These are phyloP conservation scores for Pholiota molesta DNA, from an alignment of 768 basidiomycete species.

Conservation along the genomic window DNA sequence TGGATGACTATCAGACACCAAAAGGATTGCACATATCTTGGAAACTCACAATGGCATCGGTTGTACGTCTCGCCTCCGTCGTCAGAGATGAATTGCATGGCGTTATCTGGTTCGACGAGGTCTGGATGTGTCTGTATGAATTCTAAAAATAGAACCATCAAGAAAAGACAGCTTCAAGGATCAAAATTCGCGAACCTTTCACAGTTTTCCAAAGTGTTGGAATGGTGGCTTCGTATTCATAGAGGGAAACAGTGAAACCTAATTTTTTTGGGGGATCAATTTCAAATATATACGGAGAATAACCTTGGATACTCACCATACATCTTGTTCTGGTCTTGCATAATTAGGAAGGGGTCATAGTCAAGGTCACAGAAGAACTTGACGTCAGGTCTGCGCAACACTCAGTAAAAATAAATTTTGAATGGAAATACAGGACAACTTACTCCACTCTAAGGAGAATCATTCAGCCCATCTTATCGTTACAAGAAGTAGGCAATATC, in stretches of 20 bases:
- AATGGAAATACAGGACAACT: slow-evolving; percentile 19
- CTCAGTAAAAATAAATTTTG: not conserved
- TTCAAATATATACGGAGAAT: slow-evolving; percentile 10
- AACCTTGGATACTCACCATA: slow-evolving; percentile 57
- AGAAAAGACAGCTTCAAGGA: not conserved
- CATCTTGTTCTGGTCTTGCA: slow-evolving; percentile 84
- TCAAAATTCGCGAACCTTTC: slow-evolving; percentile 50
- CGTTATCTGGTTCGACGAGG: slow-evolving; percentile 67
- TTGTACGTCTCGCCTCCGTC: slow-evolving; percentile 76
- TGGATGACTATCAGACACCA: slow-evolving; percentile 25
- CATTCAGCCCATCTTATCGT: slow-evolving; percentile 4
- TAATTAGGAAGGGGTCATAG: slow-evolving; percentile 85
- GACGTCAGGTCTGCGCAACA: slow-evolving; percentile 66
- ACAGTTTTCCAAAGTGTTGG: slow-evolving; percentile 83
- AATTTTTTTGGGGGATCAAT: not conserved
- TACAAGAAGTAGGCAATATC: not conserved
- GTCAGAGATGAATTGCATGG: slow-evolving; percentile 81
- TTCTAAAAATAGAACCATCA: slow-evolving; percentile 43
- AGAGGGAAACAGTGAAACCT: slow-evolving; percentile 85
- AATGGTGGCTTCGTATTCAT: slow-evolving; percentile 85
- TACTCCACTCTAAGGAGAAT: slow-evolving; percentile 45
- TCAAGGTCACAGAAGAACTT: slow-evolving; percentile 88
- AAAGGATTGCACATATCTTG: slow-evolving; percentile 10
- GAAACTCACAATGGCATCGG: slow-evolving; percentile 66
- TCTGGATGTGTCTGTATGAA: slow-evolving; percentile 69